Conservation (phyloP, 139 green algal genomes). For the Chlorella sp. region DNA sequence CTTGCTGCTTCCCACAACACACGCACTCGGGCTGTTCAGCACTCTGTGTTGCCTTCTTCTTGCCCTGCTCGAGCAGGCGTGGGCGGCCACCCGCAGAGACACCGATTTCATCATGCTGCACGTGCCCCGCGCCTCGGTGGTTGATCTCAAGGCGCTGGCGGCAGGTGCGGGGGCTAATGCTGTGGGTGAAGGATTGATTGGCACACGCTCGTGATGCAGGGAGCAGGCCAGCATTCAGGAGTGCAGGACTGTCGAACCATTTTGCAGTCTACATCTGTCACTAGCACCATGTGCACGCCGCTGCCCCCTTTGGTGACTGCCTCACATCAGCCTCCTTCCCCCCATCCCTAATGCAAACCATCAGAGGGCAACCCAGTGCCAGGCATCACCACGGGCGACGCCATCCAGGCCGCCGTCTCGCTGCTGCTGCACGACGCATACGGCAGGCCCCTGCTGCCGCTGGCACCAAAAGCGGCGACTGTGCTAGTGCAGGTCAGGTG, state of each 20-base stretch:
- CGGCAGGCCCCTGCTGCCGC: constrained; percentile 10
- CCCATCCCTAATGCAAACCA: not conserved
- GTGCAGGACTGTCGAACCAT: too few species aligned
- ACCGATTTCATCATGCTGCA: constrained; percentile 2
- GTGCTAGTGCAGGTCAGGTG: not conserved
- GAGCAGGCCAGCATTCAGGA: too few species aligned
- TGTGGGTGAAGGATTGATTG: not conserved
- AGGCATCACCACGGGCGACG: not conserved
- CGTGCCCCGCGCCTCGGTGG: not conserved
- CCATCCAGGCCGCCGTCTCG: constrained; percentile 7
- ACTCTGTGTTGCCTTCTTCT: too few species aligned
- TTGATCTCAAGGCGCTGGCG: constrained; percentile 7
- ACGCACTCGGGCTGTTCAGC: too few species aligned
- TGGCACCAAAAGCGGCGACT: not conserved
- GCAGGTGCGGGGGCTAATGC: not conserved
- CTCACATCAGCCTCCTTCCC: not conserved
- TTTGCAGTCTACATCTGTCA: too few species aligned
- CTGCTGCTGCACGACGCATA: constrained; percentile 12
- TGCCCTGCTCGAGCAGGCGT: not conserved
- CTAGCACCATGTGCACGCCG: too few species aligned
- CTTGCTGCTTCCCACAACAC: too few species aligned
- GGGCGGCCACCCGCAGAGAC: not conserved
- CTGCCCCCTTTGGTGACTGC: not conserved
- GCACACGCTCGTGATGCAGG: too few species aligned
- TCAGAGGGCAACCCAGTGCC: not conserved